phyloP scores from a whole-genome alignment of 139 green algal species.

The Diplosphaera chodatii region DNA sequence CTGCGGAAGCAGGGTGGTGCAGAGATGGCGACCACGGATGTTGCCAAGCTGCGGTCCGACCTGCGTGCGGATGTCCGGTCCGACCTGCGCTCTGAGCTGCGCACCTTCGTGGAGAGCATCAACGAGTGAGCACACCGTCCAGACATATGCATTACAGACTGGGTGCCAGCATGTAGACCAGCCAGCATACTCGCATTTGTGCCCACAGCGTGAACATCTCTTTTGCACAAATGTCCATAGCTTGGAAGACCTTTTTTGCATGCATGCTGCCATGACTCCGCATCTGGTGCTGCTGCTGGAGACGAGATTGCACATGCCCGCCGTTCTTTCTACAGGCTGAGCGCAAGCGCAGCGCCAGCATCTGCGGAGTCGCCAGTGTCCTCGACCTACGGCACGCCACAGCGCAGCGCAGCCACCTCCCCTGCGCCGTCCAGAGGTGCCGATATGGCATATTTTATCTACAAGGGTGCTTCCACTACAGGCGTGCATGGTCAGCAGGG shows the following conservation, averaged over 20 bases:
- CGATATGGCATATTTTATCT: too few relatives aligned
- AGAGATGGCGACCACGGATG: background rate
- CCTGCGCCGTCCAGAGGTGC: background rate
- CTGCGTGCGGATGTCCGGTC: background rate
- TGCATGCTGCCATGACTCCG: too few relatives aligned
- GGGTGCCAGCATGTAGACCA: too few relatives aligned
- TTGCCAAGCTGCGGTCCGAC: background rate
- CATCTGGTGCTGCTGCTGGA: too few relatives aligned
- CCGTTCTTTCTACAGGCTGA: background rate
- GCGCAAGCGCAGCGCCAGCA: background rate
- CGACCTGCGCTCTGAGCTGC: slow-evolving; percentile 41
- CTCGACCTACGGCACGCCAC: background rate
- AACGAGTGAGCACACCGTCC: slow-evolving; percentile 19
- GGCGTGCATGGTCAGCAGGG: too few relatives aligned
- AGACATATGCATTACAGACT: too few relatives aligned
- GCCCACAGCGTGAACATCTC: too few relatives aligned
- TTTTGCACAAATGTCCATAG: too few relatives aligned
- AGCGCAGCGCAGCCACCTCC: background rate
- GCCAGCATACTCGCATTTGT: too few relatives aligned
- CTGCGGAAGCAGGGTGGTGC: slow-evolving; percentile 10
- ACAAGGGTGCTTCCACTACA: too few relatives aligned
- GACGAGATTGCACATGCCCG: too few relatives aligned
- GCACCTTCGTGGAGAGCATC: slow-evolving; percentile 21
- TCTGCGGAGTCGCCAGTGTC: background rate
- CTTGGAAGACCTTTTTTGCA: too few relatives aligned